Conservation (phyloP, 139 green algal genomes). For the Spirogloea muscicola region DNA sequence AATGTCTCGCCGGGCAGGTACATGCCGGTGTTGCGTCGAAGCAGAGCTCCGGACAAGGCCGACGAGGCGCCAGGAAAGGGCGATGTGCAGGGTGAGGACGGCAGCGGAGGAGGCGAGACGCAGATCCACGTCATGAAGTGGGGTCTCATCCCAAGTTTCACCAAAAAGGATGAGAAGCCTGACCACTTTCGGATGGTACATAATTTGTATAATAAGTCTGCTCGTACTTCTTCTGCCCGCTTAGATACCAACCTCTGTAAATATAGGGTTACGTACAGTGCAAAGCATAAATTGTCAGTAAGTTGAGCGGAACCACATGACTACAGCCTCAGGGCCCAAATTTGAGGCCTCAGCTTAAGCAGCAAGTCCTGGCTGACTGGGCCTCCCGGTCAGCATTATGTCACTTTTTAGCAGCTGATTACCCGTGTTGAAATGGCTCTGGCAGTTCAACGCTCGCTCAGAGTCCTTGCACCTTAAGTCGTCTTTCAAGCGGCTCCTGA, state of each 20-base stretch:
- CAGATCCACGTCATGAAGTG: slow-evolving; percentile 44
- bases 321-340: too few relatives aligned
- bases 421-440: slow-evolving; percentile 8
- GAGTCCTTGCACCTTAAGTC: slow-evolving; percentile 37
- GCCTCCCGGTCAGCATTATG: too few relatives aligned
- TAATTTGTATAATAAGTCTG: not conserved
- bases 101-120: not conserved
- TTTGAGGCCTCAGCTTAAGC: too few relatives aligned
- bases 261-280: not conserved
- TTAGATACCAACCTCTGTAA: not conserved
- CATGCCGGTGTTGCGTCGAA: slow-evolving; percentile 17
- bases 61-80: slow-evolving; percentile 5
- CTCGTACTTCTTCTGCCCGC: not conserved
- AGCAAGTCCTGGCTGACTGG: too few relatives aligned
- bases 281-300: slow-evolving; percentile 11
- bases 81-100: not conserved
- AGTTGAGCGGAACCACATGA: not conserved
- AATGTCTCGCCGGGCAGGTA: slow-evolving; percentile 41
- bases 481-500: slow-evolving; percentile 29
- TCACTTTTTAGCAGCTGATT: not conserved
- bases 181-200: slow-evolving; percentile 42
- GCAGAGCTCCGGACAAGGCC: not conserved
- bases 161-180: slow-evolving; percentile 44
- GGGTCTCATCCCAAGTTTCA: slow-evolving; percentile 48
- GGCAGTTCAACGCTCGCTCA: slow-evolving; percentile 39